These are phyloP conservation scores for Scedosporium apiospermum DNA, from an alignment of 2,329 filamentous ascomycete species.

Conservation along the genomic window DNA sequence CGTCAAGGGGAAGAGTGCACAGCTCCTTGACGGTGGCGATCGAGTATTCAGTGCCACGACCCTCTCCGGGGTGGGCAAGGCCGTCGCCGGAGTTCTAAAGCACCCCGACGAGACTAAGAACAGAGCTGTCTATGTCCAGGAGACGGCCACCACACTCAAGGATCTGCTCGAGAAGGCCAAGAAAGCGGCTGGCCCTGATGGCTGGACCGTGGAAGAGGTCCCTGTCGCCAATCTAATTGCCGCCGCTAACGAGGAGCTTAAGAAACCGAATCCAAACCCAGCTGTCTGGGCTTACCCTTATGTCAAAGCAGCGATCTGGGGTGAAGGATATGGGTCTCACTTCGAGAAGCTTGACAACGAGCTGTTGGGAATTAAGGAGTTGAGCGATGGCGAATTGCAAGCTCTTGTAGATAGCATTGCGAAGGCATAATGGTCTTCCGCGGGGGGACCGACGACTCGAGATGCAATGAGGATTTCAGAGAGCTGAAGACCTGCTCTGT, in stretches of 20 bases:
- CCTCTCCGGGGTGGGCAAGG: constrained; percentile 34
- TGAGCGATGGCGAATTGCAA: constrained; percentile 27
- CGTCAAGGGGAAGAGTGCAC: constrained; percentile 27
- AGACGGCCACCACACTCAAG: constrained; percentile 34
- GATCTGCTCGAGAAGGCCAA: constrained; percentile 35
- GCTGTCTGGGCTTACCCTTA: not conserved
- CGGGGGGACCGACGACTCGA: not conserved
- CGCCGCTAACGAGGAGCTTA: not conserved
- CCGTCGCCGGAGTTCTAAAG: constrained; percentile 36
- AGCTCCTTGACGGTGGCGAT: constrained; percentile 41
- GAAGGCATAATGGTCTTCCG: not conserved
- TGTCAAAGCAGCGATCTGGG: constrained; percentile 16
- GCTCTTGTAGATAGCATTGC: not conserved
- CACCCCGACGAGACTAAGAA: constrained; percentile 46
- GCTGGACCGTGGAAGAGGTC: not conserved
- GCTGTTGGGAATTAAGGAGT: constrained; percentile 32
- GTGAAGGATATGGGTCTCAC: constrained; percentile 20
- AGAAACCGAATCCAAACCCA: not conserved
- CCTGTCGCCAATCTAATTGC: not conserved
- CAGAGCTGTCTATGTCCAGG: constrained; percentile 33
- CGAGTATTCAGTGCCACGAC: constrained; percentile 36
- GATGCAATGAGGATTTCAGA: not conserved
- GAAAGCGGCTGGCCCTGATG: constrained; percentile 32
- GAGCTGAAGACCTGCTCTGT: too few species aligned
- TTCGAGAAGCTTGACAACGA: constrained; percentile 30